Evolutionary conservation across 768 basidiomycete genomes (phyloP), one percentile per base, ranked within the genome.

Genomic region (Termitomyces eurrhizus): DNA sequence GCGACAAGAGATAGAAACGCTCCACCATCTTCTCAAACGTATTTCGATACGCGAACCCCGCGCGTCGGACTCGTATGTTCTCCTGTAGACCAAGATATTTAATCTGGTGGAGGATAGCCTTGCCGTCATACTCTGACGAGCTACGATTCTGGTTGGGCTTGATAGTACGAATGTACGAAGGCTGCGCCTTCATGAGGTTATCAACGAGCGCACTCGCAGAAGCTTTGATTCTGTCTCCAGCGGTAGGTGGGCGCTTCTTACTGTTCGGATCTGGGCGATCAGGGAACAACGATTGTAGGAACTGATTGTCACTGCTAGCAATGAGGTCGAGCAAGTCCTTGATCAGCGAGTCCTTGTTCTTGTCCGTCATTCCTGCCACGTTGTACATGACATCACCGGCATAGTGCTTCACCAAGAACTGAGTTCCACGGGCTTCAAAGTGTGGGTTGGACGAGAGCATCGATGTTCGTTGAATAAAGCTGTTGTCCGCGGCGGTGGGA

Each of bases 11-110:
- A 72, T 98, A 99, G 75, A 99, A 99, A 62, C 97, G 83, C 73
- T 98, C 95, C 42, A 99, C 92, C 92, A 99, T 94, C 79, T 98
- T 98, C 74, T 96, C 93, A 68, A 99, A 99, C 1, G 96, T 95
- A 67, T 98, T 98, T 61, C 97, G 79, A 73, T 99, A 99, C 0
- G 97, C 97, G 70, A 99, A 99, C 52, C 97, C 97, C 26, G 97
- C 97, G 61, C 97, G 85, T 58, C 97, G 89, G 46, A 99, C 95
- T 51, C 97, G 88, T 57, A 99, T 98, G 70, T 99, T 99, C 74
- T 99, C 97, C 72, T 99, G 94, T 58, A 99, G 76, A 69, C 97
- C 97, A 45, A 99, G 88, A 72, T 99, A 99, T 73, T 99, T 98
- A 80, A 99, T 94, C 75, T 99, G 97, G 77, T 99, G 97, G 46